Evolutionary conservation across 2,329 filamentous ascomycete genomes (phyloP).

Genomic region (Onygena corvina): DNA sequence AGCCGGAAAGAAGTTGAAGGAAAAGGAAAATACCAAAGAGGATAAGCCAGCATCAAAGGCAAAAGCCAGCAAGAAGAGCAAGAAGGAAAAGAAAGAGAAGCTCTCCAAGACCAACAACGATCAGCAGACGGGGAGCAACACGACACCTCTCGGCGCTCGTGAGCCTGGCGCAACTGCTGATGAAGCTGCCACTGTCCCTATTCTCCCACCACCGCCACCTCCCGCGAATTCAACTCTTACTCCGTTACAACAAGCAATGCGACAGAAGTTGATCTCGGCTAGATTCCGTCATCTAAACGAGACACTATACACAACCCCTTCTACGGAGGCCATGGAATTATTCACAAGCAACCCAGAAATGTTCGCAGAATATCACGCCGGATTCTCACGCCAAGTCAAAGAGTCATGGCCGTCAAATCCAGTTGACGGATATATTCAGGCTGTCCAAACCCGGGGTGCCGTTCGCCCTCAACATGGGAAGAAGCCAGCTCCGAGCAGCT

Average conservation of each 20-base stretch:
- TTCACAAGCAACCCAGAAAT: constrained; percentile 81
- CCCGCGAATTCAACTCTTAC: constrained; percentile 55
- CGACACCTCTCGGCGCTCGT: neutral
- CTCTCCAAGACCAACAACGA: constrained; percentile 11
- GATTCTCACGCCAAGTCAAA: constrained; percentile 88
- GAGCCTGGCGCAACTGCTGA: constrained; percentile 9
- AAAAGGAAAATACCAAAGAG: constrained; percentile 16
- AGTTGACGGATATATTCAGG: constrained; percentile 69
- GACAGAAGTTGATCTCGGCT: constrained; percentile 83
- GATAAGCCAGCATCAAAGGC: neutral
- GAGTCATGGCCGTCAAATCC: constrained; percentile 90
- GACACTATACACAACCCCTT: constrained; percentile 87
- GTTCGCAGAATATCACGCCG: constrained; percentile 91
- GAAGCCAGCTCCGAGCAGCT: constrained; percentile 19
- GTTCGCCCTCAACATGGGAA: constrained; percentile 31
- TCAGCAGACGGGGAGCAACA: constrained; percentile 5
- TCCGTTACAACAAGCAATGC: constrained; percentile 86
- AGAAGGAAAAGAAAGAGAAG: constrained; percentile 23
- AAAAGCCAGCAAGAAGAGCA: constrained; percentile 18
- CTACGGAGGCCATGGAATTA: constrained; percentile 65
- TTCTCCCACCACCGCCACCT: constrained; percentile 27
- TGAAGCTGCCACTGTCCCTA: constrained; percentile 14
- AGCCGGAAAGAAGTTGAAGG: constrained; percentile 19
- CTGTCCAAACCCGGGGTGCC: constrained; percentile 57
- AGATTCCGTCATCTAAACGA: constrained; percentile 97